Conservation (phyloP, 2,329 filamentous ascomycete genomes). For the Calonectria hawksworthii region DNA sequence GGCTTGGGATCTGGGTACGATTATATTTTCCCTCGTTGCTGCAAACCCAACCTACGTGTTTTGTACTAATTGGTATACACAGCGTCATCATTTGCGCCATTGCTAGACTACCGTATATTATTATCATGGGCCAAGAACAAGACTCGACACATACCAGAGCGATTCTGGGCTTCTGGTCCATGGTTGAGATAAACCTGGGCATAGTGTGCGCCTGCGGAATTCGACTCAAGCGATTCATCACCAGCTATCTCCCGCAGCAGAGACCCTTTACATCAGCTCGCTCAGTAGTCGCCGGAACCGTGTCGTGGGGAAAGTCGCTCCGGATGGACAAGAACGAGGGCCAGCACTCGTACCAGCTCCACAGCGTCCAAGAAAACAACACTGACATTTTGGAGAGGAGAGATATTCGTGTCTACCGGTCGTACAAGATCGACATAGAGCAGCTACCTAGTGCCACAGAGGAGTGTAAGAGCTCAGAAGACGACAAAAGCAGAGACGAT, state of each 20-base stretch:
- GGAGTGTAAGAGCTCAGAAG: neutral
- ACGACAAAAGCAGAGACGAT: conserved; percentile 4
- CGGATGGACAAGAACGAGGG: conserved; percentile 7
- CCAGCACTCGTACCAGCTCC: conserved; percentile 3
- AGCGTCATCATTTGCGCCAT: conserved; percentile 5
- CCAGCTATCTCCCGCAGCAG: conserved; percentile 5
- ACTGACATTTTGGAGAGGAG: neutral
- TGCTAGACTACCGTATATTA: neutral
- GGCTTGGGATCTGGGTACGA: conserved; percentile 6
- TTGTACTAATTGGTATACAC: neutral
- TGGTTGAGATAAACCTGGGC: conserved; percentile 55
- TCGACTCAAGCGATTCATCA: conserved; percentile 37
- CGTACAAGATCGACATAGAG: conserved; percentile 12
- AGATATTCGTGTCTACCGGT: conserved; percentile 2
- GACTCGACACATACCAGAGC: conserved; percentile 49
- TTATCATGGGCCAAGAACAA: conserved; percentile 36
- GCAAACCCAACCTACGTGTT: no score
- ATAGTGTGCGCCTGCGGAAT: conserved; percentile 56
- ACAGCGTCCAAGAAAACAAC: neutral
- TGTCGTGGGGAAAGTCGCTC: conserved; percentile 1
- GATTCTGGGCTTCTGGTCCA: conserved; percentile 49
- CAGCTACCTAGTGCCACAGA: neutral
- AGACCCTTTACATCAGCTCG: neutral
- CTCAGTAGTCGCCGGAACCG: neutral
- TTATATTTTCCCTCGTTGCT: neutral